Evolutionary conservation across 148 eudicot genomes (phyloP).

Genomic region (Silene uniflora): DNA sequence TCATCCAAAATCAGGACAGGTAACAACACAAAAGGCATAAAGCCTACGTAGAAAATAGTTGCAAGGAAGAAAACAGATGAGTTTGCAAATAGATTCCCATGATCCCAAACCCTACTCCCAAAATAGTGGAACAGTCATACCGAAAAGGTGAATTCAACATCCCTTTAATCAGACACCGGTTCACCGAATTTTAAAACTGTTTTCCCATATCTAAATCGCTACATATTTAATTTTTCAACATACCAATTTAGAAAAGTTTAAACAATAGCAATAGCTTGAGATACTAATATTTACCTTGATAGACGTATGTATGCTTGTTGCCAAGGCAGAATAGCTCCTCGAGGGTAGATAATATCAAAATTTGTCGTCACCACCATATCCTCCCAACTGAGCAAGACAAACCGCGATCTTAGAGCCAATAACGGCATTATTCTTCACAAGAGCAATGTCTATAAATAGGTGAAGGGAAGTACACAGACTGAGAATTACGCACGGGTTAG

Average conservation of each 20-base stretch:
- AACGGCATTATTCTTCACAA: constrained; percentile 74
- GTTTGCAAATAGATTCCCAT: neutral
- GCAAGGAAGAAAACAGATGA: constrained; percentile 1
- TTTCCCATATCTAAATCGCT: too few species aligned
- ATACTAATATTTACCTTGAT: too few species aligned
- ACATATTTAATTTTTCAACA: too few species aligned
- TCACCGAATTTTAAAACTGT: too few species aligned
- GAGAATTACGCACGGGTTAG: neutral
- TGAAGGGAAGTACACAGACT: constrained; percentile 30
- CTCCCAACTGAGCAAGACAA: constrained; percentile 24
- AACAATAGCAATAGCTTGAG: too few species aligned
- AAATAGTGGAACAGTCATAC: neutral
- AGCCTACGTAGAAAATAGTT: neutral
- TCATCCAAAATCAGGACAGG: neutral
- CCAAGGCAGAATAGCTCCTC: neutral
- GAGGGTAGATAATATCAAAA: too few species aligned
- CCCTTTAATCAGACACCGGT: too few species aligned
- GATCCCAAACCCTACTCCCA: neutral
- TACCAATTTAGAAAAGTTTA: too few species aligned
- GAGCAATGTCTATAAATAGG: too few species aligned
- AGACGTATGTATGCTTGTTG: neutral
- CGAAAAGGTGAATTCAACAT: too few species aligned
- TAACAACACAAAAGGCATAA: neutral
- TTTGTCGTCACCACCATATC: neutral
- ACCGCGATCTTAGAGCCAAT: constrained; percentile 71